A percentile compares a stretch with the other conserved stretches of the same genome.
Evolutionary conservation across 805 yeast genomes (phyloP).

Genomic region (Candida ovalis): DNA sequence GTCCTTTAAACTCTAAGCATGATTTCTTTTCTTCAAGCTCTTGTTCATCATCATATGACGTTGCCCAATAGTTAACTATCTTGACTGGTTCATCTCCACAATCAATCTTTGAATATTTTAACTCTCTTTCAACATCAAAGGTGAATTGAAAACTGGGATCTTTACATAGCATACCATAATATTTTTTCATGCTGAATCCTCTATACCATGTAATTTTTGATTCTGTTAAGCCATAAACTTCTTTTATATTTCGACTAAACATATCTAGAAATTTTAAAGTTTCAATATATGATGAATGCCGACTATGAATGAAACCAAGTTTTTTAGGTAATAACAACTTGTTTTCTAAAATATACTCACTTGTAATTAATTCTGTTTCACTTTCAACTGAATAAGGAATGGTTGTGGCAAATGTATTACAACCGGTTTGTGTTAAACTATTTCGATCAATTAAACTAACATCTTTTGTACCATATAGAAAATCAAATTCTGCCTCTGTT

Average conservation of each 20-base stretch:
- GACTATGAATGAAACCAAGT: constrained; percentile 12
- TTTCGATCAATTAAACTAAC: not conserved
- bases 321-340: constrained; percentile 6
- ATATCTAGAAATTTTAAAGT: constrained; percentile 9
- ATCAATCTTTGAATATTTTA: not conserved
- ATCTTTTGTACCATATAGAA: constrained; percentile 2
- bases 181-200: constrained; percentile 14
- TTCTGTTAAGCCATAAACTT: constrained; percentile 18
- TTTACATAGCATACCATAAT: constrained; percentile 5
- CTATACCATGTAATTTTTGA: constrained; percentile 9
- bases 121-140: constrained; percentile 7
- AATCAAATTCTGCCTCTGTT: constrained; percentile 5
- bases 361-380: not conserved
- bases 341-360: not conserved
- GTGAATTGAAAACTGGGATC: not conserved
- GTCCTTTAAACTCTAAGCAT: not conserved
- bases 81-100: not conserved
- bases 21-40: not conserved
- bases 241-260: constrained; percentile 7
- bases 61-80: not conserved
- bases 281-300: constrained; percentile 19
- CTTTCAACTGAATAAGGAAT: not conserved
- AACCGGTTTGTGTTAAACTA: not conserved
- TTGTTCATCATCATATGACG: not conserved
- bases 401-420: not conserved